Evolutionary conservation across 2,329 filamentous ascomycete genomes (phyloP), one percentile per base, ranked within the genome.

Genomic region (Fusarium beomiforme): DNA sequence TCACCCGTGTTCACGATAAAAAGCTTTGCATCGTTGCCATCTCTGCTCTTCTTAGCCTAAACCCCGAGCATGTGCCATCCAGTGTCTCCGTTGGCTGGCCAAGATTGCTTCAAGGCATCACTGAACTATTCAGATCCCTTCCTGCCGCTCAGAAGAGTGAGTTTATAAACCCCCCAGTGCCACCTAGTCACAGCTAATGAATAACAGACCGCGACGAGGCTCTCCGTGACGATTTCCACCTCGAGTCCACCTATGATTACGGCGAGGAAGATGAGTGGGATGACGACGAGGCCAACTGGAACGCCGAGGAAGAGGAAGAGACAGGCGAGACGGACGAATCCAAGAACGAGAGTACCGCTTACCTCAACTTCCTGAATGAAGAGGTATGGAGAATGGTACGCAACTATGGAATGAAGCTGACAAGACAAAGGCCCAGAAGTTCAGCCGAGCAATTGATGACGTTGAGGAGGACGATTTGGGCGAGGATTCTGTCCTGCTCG

Each of bases 1-100:
- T 99, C 84, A 93, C 90, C 56, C 89, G 96, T 43, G 96, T 99
- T 5, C 96, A 99, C 80, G 96, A 99, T 85, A 99, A 99, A 89
- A 99, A 98, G 86, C 87, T 99, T 29, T 98, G 94, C 69, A 98
- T 99, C 76, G 93, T 95, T 21, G 95, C 95, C 49, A 98, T 99
- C 75, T 92, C 93, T 64, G 88, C 94, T 9, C 89, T 99, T 14
- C 88, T 99, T 55, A 93, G 91, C 47, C 83, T 99, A 64, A 90
- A 89, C 68, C 90, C 91, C 14, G 91, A 93, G 57, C 92, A 97
- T 77, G 92, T 99, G 11, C 96, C 96, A 1, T 85, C 88, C n/a
- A 98, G 95, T 78, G 93, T 99, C 31, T 94, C 97, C 72, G 93
- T 94, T 72, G 96, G 96, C 58, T 99, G 96, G 96, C 95, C 95